Evolutionary conservation across 139 green algal genomes (phyloP).

Genomic region (Coelastrella sp.): DNA sequence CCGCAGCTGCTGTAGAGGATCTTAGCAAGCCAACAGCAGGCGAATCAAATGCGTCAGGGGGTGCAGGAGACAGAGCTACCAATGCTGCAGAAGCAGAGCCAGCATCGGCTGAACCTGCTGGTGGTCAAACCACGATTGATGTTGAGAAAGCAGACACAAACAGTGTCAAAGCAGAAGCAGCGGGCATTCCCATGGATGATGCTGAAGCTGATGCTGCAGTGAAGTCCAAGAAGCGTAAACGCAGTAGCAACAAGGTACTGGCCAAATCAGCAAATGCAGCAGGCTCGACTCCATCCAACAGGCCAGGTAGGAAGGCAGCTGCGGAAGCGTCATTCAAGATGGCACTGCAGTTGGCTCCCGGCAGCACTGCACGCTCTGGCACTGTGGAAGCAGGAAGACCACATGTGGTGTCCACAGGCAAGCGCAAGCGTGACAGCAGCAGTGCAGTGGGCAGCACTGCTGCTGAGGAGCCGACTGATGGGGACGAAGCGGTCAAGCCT

Average conservation of each 20-base stretch:
- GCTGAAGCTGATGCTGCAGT: neutral
- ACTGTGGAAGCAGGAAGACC: neutral
- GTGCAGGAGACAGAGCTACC: neutral
- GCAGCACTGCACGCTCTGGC: neutral
- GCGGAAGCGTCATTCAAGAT: constrained; percentile 29
- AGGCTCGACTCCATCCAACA: neutral
- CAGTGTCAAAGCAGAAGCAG: neutral
- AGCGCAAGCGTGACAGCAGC: neutral
- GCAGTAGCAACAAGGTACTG: constrained; percentile 1
- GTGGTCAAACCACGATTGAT: neutral
- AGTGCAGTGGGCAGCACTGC: neutral
- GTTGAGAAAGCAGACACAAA: neutral
- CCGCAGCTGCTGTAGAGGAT: neutral
- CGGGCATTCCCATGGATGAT: neutral
- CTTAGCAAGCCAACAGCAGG: neutral
- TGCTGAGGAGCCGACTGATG: constrained; percentile 11
- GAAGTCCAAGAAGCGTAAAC: neutral
- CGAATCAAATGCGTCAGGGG: neutral
- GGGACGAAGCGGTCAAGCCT: neutral
- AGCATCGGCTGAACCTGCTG: neutral
- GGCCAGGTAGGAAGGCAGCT: constrained; percentile 20
- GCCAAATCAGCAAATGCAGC: neutral
- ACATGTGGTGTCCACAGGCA: neutral
- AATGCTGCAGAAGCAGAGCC: neutral
- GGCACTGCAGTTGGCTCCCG: constrained; percentile 5